Base-by-base conservation (phyloP, 2,329 filamentous ascomycete species). In the Exophiala dermatitidis region DNA sequence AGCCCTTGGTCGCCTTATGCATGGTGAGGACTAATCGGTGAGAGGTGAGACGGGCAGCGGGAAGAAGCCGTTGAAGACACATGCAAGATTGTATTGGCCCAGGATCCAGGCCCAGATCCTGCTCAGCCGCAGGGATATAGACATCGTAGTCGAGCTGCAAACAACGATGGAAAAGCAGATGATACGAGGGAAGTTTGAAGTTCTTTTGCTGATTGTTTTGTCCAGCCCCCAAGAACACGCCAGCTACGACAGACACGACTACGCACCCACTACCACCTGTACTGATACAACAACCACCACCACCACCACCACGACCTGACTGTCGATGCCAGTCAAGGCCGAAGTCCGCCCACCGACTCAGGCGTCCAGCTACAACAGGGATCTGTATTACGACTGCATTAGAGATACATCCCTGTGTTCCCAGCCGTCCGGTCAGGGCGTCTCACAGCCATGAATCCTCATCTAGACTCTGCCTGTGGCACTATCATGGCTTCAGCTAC, bases 1-100 rank as follows among this genome's bases (percentile, higher is more conserved):
- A 19, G 33, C 43, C 48, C 44, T 44, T 49, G 52, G 52, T 42
- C 37, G 52, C 52, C 52, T 50, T 32, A 38, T 44, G 52, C 9
- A 19, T 36, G 52, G 8, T 26, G 38, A 42, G 47, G 37, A 48
- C 52, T 29, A 50, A 54, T 54, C 8, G 31, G 42, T 37, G 52
- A 10, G 28, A 30, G 10, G 26, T 19, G 19, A 28, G 51, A 46
- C 48, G 46, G 4, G 36, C 4, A 19, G 26, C 28, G 31, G 51
- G 43, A 47, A 41, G 29, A 49, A n/a, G 30, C 31, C 41, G 7
- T 41, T 12, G 19, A 40, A 5, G 28, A 32, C 19, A 6, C 36
- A 10, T 26, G 33, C 19, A 19, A 19, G 19, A 19, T 19, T 19
- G 19, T 19, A 19, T 19, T 19, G 36, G n/a, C 4, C 36, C 36